A percentile compares a stretch with the other conserved stretches of the same genome.
Conservation (phyloP, 225 moss, liverwort and hornwort species). For the Climacium dendroides region DNA sequence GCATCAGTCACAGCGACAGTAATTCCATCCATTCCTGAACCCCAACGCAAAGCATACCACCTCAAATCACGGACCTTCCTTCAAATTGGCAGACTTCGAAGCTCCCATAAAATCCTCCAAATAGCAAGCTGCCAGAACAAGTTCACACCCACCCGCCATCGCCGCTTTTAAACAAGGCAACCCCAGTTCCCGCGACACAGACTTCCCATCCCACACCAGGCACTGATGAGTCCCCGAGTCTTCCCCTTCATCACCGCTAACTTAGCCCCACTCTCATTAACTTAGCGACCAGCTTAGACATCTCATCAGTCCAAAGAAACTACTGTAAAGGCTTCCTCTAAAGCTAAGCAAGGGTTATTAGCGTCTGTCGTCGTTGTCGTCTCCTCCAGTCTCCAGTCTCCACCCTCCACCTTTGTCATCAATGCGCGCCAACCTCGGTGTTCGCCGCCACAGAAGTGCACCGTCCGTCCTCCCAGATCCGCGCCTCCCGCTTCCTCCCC, state of each 20-base stretch:
- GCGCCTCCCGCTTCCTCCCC: neutral
- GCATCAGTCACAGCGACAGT: neutral
- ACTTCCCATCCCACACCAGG: no score
- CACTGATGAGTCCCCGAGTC: neutral
- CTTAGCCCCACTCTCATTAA: neutral
- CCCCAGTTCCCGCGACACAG: neutral
- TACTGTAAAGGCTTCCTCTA: no score
- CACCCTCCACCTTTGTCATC: neutral
- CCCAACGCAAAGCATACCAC: no score
- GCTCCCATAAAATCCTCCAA: neutral
- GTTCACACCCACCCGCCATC: neutral
- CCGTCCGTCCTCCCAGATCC: neutral
- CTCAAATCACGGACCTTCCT: neutral
- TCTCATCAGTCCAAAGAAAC: neutral
- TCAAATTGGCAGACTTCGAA: neutral
- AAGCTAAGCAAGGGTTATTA: neutral
- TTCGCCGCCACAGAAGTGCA: neutral
- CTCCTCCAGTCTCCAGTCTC: neutral
- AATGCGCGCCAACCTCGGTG: constrained; percentile 5
- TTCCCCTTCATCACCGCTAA: neutral
- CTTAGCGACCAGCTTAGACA: neutral
- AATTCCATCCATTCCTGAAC: neutral
- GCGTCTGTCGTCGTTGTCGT: neutral
- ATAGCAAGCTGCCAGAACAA: neutral
- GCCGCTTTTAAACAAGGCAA: neutral